A percentile compares a stretch with the other conserved stretches of the same genome.
Evolutionary conservation across 2,329 filamentous ascomycete genomes (phyloP).

Genomic region (Pseudogymnoascus sp.): DNA sequence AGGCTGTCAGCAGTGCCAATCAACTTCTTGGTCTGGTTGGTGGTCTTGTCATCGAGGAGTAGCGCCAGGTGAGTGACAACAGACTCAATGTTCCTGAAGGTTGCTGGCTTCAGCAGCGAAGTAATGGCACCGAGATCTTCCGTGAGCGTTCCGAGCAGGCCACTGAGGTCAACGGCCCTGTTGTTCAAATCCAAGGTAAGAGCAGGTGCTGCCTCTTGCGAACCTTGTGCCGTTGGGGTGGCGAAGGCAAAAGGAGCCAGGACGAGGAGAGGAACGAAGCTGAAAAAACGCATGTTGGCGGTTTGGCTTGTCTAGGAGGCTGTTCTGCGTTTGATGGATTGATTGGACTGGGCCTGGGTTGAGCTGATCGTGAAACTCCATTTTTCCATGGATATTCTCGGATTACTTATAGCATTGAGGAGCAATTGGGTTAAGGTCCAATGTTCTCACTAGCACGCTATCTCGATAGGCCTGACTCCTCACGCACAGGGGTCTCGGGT

Average conservation of each 20-base stretch:
- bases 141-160: neutral
- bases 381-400: neutral
- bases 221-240: neutral
- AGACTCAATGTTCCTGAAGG: conserved; percentile 7
- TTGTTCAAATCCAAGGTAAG: neutral
- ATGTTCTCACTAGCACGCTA: neutral
- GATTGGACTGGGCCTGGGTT: neutral
- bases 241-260: neutral
- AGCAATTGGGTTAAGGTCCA: neutral
- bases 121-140: neutral
- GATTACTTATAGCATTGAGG: neutral
- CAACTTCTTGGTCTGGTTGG: conserved; percentile 9
- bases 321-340: neutral
- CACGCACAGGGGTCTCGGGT: neutral
- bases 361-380: conserved; percentile 2
- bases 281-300: conserved; percentile 1
- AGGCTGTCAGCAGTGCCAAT: neutral
- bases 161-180: neutral
- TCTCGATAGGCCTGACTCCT: neutral
- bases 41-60: conserved; percentile 10
- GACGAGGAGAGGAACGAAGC: neutral
- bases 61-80: conserved; percentile 1
- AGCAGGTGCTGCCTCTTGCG: neutral
- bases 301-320: neutral
- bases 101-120: conserved; percentile 7